A percentile compares a stretch with the other conserved stretches of the same genome.
phyloP scores from a whole-genome alignment of 1,284 basidiomycete genomes.

The Marasmius tenuissimus region DNA sequence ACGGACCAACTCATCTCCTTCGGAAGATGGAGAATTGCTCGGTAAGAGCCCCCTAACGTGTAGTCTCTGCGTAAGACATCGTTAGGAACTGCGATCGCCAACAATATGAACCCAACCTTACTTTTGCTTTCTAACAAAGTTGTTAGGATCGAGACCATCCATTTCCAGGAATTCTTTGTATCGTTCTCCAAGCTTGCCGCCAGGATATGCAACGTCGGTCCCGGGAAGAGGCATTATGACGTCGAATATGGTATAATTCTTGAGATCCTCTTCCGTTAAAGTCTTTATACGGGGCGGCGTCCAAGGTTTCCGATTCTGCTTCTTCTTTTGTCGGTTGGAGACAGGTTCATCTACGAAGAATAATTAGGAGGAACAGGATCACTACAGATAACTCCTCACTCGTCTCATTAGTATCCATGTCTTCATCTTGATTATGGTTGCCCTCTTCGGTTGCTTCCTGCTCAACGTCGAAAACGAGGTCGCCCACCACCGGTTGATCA shows the following conservation, averaged over 20 bases:
- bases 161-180: conserved; percentile 79
- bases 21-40: conserved; percentile 87
- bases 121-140: conserved; percentile 88
- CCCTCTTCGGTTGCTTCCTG: conserved; percentile 35
- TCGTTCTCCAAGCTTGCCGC: conserved; percentile 77
- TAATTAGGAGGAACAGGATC: neutral
- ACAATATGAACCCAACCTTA: conserved; percentile 34
- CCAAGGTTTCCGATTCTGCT: conserved; percentile 50
- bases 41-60: conserved; percentile 89
- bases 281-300: conserved; percentile 71
- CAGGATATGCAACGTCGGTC: conserved; percentile 88
- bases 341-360: conserved; percentile 24
- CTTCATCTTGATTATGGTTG: conserved; percentile 40
- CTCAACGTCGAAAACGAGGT: conserved; percentile 76
- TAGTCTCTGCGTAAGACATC: conserved; percentile 67
- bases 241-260: conserved; percentile 86
- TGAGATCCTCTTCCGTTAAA: conserved; percentile 73
- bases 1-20: conserved; percentile 79
- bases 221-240: conserved; percentile 96
- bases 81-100: conserved; percentile 7
- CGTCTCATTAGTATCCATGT: conserved; percentile 8
- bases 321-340: conserved; percentile 31
- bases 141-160: conserved; percentile 87
- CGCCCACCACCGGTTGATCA: conserved; percentile 79
- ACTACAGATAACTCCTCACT: conserved; percentile 3